A percentile compares a stretch with the other conserved stretches of the same genome.
These are phyloP conservation scores for Diplocarpon mali DNA, from an alignment of 2,329 filamentous ascomycete species.

Conservation along the genomic window DNA sequence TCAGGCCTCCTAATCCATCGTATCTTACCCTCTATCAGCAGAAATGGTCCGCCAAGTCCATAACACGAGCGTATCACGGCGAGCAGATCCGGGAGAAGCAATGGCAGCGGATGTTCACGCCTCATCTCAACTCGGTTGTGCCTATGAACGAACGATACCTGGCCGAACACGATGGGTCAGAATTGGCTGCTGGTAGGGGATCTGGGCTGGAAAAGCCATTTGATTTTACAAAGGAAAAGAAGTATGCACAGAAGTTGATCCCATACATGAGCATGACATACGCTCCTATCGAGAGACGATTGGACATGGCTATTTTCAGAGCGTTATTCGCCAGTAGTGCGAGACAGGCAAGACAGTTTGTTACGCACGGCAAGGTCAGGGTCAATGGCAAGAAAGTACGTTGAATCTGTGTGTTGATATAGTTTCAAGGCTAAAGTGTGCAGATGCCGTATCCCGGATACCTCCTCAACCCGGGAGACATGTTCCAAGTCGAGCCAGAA, in stretches of 20 bases:
- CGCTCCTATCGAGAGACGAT: constrained; percentile 76
- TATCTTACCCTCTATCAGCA: constrained; percentile 84
- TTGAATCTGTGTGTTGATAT: constrained; percentile 8
- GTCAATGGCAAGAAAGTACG: constrained; percentile 91
- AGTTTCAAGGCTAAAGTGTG: background rate
- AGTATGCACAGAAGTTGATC: constrained; percentile 46
- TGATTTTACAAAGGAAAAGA: constrained; percentile 27
- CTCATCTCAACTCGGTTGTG: constrained; percentile 69
- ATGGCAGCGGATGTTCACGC: constrained; percentile 88
- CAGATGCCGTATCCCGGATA: constrained; percentile 91
- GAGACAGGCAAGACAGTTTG: constrained; percentile 86
- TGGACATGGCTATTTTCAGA: constrained; percentile 92
- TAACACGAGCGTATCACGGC: constrained; percentile 81
- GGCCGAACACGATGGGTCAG: constrained; percentile 69
- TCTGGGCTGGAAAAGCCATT: constrained; percentile 41
- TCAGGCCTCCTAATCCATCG: constrained; percentile 33
- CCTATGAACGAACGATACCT: constrained; percentile 76
- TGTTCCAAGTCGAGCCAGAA: constrained; percentile 92
- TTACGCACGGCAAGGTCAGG: constrained; percentile 83
- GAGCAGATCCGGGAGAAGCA: constrained; percentile 87
- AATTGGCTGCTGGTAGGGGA: constrained; percentile 73
- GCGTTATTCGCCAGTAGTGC: constrained; percentile 90
- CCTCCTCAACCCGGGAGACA: constrained; percentile 89
- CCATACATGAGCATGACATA: constrained; percentile 97
- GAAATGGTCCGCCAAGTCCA: constrained; percentile 87